Evolutionary conservation across 208 protist species (phyloP).

Genomic region (Porcisia deanei): DNA sequence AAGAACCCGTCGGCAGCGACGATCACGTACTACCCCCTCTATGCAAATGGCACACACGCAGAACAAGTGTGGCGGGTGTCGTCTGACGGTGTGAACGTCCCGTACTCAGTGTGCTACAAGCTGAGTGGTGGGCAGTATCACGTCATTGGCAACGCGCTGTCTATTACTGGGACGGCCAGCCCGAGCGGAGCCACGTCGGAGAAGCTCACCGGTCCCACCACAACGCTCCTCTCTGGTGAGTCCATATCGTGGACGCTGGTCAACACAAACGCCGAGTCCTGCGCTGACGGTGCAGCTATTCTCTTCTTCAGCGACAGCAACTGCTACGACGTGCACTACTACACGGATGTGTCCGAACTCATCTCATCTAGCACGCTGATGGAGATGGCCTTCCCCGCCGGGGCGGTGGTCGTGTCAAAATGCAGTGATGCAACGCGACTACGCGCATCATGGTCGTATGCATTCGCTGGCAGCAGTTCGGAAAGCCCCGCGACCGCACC

Average conservation of each 20-base stretch:
- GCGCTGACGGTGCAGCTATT: slow-evolving; percentile 30
- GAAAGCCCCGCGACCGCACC: background rate
- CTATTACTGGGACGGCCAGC: slow-evolving; percentile 35
- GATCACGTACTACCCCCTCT: slow-evolving; percentile 44
- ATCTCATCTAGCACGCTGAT: slow-evolving; percentile 1
- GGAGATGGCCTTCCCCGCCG: slow-evolving; percentile 21
- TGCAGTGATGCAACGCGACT: slow-evolving; percentile 28
- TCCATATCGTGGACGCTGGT: slow-evolving; percentile 68
- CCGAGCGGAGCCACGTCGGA: slow-evolving; percentile 50
- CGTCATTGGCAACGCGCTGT: slow-evolving; percentile 40
- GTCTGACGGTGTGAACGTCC: slow-evolving; percentile 8
- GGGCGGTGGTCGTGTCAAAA: slow-evolving; percentile 28
- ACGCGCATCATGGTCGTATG: slow-evolving; percentile 24
- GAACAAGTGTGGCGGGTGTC: slow-evolving; percentile 51
- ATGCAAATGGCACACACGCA: slow-evolving; percentile 74
- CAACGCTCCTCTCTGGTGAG: slow-evolving; percentile 53
- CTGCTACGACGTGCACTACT: slow-evolving; percentile 81
- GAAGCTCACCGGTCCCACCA: slow-evolving; percentile 26
- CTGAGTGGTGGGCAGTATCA: slow-evolving; percentile 85
- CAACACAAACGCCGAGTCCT: slow-evolving; percentile 15
- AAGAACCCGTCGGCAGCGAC: slow-evolving; percentile 10
- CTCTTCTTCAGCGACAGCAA: slow-evolving; percentile 74
- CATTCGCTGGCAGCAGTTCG: background rate
- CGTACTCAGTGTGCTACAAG: slow-evolving; percentile 88
- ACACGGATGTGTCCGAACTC: slow-evolving; percentile 26